Evolutionary conservation across 2,329 filamentous ascomycete genomes (phyloP).

Genomic region (Trichophyton schoenleinii): DNA sequence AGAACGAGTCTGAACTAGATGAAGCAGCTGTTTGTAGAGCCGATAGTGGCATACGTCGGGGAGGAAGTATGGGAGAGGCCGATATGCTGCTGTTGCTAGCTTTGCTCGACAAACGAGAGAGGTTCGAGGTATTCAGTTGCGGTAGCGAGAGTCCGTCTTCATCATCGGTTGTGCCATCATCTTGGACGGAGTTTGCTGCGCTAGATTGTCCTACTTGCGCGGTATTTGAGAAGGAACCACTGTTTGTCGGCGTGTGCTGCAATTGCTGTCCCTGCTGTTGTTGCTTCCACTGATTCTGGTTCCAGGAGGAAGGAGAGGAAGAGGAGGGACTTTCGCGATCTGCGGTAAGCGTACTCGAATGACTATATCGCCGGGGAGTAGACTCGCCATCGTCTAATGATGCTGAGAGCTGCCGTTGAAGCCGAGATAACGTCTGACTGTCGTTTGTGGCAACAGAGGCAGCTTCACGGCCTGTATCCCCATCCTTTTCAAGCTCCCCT

Average conservation of each 20-base stretch:
- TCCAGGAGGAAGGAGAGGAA: neutral
- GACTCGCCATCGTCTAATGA: conserved; percentile 9
- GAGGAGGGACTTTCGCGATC: neutral
- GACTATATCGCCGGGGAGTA: conserved; percentile 13
- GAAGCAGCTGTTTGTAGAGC: neutral
- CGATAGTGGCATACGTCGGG: conserved; percentile 17
- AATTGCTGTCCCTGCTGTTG: conserved; percentile 1
- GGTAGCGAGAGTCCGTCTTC: conserved; percentile 62
- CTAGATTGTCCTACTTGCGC: neutral
- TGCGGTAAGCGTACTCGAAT: neutral
- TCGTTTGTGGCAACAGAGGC: neutral
- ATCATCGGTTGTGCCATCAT: conserved; percentile 66
- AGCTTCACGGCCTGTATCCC: neutral
- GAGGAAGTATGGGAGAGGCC: conserved; percentile 29
- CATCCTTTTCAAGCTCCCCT: neutral
- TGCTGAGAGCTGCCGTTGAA: neutral
- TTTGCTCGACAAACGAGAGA: conserved; percentile 29
- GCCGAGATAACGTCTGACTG: neutral
- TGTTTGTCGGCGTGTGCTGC: neutral
- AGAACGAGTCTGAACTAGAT: conserved; percentile 50
- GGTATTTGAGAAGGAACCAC: neutral
- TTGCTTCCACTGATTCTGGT: neutral
- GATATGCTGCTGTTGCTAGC: conserved; percentile 17
- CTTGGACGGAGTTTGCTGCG: neutral
- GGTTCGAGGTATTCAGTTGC: conserved; percentile 16